Evolutionary conservation across 305 asterid genomes (phyloP), one percentile per base, ranked within the genome.

Genomic region (Plantago lanceolata): DNA sequence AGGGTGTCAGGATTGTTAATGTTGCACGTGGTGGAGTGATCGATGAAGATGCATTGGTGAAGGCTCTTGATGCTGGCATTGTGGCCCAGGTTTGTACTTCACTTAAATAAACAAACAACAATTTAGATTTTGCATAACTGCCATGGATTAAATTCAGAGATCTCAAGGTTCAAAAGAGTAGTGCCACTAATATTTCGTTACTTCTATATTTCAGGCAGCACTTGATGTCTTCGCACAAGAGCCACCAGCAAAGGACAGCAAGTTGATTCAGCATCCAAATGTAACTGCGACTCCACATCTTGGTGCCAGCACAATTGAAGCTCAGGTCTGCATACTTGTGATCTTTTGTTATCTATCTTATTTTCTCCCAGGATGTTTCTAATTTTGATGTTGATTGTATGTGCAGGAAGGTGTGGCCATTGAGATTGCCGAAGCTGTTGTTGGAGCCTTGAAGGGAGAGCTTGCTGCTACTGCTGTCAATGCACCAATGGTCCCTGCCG

Each of bases 11-110:
- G 57, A 85, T 92, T 5, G 75, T 92, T 44, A 92, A 92, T 64
- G 96, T 92, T 77, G 98, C 98, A 63, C 96, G 98, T 70, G 98
- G 98, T n/a, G 98, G 96, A 40, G 98, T 92, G 68, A 92, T 92
- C 71, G 98, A 92, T 70, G 98, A 92, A 82, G 96, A 89, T 28
- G 98, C 98, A 55, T 70, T 92, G 64, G 88, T 86, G 68, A 87
- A 65, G 77, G 98, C 98, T 48, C 80, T 92, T 66, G 96, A 92
- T 79, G 73, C 95, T 21, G 96, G 98, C 77, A 87, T 84, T 49
- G 96, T 92, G 40, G 96, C 98, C 59, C 98, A 92, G 98, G 98
- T 88, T 62, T 64, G 19, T 51, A 7, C 64, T 65, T 77, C 49
- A 2, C 59, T 28, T 67, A 43, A 29, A 51, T 59, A 37, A 47